Conservation (phyloP, 352 stramenopile genomes). For the Phytophthora ohioensis region DNA sequence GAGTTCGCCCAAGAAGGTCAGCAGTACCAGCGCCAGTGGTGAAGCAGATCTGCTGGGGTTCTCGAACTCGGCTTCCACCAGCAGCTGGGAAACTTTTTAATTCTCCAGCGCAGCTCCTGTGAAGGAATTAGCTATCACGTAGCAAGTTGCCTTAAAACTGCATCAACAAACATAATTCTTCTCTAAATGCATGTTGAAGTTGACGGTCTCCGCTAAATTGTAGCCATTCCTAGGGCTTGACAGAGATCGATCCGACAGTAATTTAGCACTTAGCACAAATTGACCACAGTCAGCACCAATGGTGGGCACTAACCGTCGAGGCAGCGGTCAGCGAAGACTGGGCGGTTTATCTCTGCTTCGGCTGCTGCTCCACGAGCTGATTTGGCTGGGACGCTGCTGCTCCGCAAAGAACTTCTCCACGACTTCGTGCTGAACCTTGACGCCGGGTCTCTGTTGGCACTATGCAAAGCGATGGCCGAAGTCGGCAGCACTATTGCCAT, state of each 20-base stretch:
- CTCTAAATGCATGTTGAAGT: constrained; percentile 12
- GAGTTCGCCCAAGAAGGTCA: constrained; percentile 36
- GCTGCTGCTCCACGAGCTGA: background rate
- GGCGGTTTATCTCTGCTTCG: constrained; percentile 13
- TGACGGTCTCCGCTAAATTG: background rate
- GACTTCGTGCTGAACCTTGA: constrained; percentile 33
- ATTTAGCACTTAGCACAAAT: background rate
- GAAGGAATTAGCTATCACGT: background rate
- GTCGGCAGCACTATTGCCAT: constrained; percentile 1
- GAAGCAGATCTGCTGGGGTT: constrained; percentile 53
- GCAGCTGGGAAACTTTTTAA: constrained; percentile 73
- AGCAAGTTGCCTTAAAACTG: constrained; percentile 5
- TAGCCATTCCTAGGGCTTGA: constrained; percentile 8
- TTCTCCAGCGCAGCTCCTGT: background rate
- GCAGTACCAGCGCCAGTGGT: constrained; percentile 9
- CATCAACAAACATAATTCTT: background rate
- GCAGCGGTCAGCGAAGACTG: constrained; percentile 18
- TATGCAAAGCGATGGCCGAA: constrained; percentile 28
- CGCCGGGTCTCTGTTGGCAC: constrained; percentile 4
- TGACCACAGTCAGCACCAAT: constrained; percentile 11
- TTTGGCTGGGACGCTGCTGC: constrained; percentile 23
- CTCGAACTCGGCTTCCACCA: constrained; percentile 39
- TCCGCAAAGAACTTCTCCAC: constrained; percentile 35
- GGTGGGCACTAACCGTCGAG: constrained; percentile 9
- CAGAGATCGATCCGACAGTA: constrained; percentile 5